Conservation (phyloP, 2,329 filamentous ascomycete species). For the Cladosporium sp. region DNA sequence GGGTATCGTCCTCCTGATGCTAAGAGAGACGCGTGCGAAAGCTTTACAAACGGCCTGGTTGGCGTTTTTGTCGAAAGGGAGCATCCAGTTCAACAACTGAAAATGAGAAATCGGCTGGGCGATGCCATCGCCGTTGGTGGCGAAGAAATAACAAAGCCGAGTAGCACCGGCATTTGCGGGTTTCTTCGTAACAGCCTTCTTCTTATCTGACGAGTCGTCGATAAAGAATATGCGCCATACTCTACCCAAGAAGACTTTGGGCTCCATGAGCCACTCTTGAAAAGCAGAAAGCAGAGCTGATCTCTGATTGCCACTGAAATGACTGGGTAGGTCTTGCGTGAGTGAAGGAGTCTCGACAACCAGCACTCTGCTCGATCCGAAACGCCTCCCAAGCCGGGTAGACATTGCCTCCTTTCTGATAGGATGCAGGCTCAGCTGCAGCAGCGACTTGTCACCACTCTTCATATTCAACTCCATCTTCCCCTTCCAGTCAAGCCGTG, state of each 20-base stretch:
- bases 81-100: slow-evolving; percentile 37
- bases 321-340: slow-evolving; percentile 7
- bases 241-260: slow-evolving; percentile 39
- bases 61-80: slow-evolving; percentile 34
- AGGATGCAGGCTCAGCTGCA: background rate
- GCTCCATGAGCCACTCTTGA: background rate
- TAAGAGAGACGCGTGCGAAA: slow-evolving; percentile 40
- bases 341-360: slow-evolving; percentile 35
- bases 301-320: slow-evolving; percentile 20
- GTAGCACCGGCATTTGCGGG: background rate
- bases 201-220: slow-evolving; percentile 32
- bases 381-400: slow-evolving; percentile 23
- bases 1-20: slow-evolving; percentile 37
- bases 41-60: slow-evolving; percentile 38
- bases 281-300: background rate
- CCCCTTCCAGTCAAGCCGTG: background rate
- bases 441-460: background rate
- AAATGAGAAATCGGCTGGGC: slow-evolving; percentile 17
- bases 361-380: slow-evolving; percentile 39
- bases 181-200: slow-evolving; percentile 10
- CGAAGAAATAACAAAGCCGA: slow-evolving; percentile 21
- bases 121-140: slow-evolving; percentile 19
- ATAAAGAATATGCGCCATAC: slow-evolving; percentile 39
- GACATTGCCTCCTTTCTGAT: background rate
- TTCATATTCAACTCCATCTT: background rate